Conservation (phyloP, 73 alveolate genomes). For the Blepharisma japonicum region DNA sequence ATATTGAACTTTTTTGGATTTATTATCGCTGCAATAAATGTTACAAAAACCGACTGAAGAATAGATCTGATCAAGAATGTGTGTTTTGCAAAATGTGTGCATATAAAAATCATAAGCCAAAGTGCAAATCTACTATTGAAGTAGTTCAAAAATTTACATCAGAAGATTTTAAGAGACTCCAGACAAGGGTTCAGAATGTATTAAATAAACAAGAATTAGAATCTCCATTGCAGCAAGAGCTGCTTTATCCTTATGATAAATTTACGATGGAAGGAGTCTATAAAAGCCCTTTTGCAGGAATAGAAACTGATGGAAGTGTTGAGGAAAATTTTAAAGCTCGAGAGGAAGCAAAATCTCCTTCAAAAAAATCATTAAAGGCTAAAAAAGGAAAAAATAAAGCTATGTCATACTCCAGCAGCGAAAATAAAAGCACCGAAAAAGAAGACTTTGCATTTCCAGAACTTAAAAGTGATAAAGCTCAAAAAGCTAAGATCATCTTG, state of each 20-base stretch:
- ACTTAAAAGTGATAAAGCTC: too few relatives aligned
- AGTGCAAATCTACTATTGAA: not conserved
- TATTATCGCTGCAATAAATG: not conserved
- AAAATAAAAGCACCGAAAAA: too few relatives aligned
- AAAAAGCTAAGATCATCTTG: too few relatives aligned
- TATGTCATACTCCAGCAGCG: too few relatives aligned
- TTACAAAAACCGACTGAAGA: not conserved
- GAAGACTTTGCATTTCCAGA: too few relatives aligned
- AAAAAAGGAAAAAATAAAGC: too few relatives aligned
- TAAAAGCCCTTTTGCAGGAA: not conserved
- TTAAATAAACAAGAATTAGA: not conserved
- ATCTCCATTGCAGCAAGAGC: not conserved
- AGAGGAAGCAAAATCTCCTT: too few relatives aligned
- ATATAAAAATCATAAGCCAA: not conserved
- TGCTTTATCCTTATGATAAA: constrained; percentile 15
- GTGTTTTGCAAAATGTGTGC: not conserved
- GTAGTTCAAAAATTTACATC: not conserved
- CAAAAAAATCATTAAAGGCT: too few relatives aligned
- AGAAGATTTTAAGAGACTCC: not conserved
- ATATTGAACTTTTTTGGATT: not conserved
- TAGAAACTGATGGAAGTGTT: not conserved
- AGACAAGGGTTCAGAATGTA: not conserved
- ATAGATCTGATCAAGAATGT: not conserved
- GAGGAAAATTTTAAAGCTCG: not conserved
- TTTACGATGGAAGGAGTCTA: not conserved